Conservation (phyloP, 169 alveolate species). For the Miamiensis avidus region DNA sequence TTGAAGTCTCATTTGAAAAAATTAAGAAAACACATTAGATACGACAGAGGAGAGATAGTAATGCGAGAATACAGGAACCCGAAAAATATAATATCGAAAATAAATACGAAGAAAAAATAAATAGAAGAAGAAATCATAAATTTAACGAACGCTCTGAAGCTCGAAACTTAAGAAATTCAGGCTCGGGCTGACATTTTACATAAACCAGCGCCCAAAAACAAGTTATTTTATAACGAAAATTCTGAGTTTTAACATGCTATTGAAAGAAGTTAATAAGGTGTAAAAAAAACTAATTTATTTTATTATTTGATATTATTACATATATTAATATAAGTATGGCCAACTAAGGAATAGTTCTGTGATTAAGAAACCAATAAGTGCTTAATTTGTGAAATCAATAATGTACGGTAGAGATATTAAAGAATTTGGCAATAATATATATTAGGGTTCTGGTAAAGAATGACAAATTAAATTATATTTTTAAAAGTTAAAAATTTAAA, state of each 20-base stretch:
- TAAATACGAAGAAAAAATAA: too few species aligned
- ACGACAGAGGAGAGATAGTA: background rate
- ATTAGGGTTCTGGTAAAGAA: background rate
- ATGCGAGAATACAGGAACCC: background rate
- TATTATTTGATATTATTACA: too few species aligned
- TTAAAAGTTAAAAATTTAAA: too few species aligned
- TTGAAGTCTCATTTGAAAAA: background rate
- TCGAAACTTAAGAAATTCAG: background rate
- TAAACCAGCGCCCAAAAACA: background rate
- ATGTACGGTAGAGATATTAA: background rate
- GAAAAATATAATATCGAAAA: too few species aligned
- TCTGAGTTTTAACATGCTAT: background rate
- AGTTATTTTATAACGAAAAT: background rate
- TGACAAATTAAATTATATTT: too few species aligned
- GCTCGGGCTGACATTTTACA: background rate
- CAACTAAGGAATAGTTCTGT: too few species aligned
- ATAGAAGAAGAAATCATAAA: background rate
- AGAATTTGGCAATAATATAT: background rate
- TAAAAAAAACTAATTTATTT: too few species aligned
- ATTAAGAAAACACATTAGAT: background rate
- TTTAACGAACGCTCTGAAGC: background rate
- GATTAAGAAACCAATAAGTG: too few species aligned
- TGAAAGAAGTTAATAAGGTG: background rate
- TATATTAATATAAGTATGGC: too few species aligned
- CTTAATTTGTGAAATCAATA: background rate